These are phyloP conservation scores for Marasmius tenuissimus DNA, from an alignment of 1,284 basidiomycete species.

Conservation along the genomic window DNA sequence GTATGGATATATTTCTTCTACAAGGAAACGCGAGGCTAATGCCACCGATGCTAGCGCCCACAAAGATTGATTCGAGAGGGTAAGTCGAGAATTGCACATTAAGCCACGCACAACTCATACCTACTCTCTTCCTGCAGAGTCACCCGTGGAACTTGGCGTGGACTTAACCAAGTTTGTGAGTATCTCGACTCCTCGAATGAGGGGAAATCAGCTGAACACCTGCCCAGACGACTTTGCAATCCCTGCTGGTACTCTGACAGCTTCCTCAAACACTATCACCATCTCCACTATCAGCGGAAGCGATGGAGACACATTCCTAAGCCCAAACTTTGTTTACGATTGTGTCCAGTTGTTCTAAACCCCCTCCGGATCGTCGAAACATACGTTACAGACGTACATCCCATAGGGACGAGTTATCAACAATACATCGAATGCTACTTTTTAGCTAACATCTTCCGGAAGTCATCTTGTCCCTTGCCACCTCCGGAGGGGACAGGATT, in stretches of 20 bases:
- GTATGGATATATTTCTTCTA: neutral
- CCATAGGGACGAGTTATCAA: constrained; percentile 7
- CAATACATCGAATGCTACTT: neutral
- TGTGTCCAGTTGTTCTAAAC: constrained; percentile 40
- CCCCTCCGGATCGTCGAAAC: neutral
- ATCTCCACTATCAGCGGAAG: constrained; percentile 45
- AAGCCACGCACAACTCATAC: neutral
- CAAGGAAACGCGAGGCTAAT: neutral
- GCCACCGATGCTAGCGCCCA: neutral
- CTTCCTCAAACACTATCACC: constrained; percentile 39
- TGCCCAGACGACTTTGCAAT: constrained; percentile 36
- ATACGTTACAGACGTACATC: neutral
- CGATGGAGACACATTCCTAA: constrained; percentile 41
- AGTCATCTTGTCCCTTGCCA: constrained; percentile 73
- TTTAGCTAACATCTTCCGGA: constrained; percentile 48
- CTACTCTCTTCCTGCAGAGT: constrained; percentile 24
- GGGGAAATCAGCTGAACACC: neutral
- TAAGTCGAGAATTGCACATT: neutral
- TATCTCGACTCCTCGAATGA: constrained; percentile 6
- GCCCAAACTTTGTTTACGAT: constrained; percentile 45
- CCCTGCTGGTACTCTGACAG: constrained; percentile 39
- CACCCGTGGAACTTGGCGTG: constrained; percentile 47
- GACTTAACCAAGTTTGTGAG: constrained; percentile 42
- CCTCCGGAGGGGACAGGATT: constrained; percentile 17
- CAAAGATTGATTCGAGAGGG: neutral